Percentiles rank a stretch among this genome's conserved stretches.
Evolutionary conservation across 768 basidiomycete species (phyloP).

Genomic region (Cyclocybe cylindracea): DNA sequence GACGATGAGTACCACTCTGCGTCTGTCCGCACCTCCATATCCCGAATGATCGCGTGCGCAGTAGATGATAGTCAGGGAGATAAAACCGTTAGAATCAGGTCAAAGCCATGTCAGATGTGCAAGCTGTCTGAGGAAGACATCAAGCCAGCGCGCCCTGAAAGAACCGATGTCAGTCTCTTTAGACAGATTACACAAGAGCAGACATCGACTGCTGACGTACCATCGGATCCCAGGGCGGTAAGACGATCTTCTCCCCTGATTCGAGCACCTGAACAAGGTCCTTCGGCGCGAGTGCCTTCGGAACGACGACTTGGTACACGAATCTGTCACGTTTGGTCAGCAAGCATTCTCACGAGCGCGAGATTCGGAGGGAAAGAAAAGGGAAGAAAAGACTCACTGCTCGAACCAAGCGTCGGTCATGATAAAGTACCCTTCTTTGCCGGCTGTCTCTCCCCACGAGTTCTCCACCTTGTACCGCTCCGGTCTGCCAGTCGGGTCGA

Average conservation of each 20-base stretch:
- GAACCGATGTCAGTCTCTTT: not conserved
- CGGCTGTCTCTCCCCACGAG: constrained; percentile 80
- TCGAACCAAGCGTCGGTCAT: constrained; percentile 95
- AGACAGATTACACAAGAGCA: constrained; percentile 1
- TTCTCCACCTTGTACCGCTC: constrained; percentile 98
- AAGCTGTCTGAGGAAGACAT: not conserved
- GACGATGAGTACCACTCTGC: no score
- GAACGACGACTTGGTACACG: constrained; percentile 93
- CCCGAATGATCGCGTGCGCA: no score
- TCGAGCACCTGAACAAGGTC: constrained; percentile 84
- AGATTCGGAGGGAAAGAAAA: not conserved
- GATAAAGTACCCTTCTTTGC: constrained; percentile 87
- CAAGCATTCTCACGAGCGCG: not conserved
- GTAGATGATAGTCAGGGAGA: no score
- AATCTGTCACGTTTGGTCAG: constrained; percentile 44
- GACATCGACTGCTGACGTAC: constrained; percentile 34
- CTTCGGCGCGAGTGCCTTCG: constrained; percentile 75
- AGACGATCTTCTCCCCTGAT: constrained; percentile 56
- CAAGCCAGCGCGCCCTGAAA: constrained; percentile 20
- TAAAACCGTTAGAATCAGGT: constrained; percentile 11
- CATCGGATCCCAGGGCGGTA: constrained; percentile 96
- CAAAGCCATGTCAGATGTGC: constrained; percentile 11
- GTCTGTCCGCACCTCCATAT: no score
- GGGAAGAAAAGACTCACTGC: constrained; percentile 52
- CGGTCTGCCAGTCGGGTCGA: constrained; percentile 72